Base-by-base conservation (phyloP, 1,139 yeast species). In the Geotrichum siamense region DNA sequence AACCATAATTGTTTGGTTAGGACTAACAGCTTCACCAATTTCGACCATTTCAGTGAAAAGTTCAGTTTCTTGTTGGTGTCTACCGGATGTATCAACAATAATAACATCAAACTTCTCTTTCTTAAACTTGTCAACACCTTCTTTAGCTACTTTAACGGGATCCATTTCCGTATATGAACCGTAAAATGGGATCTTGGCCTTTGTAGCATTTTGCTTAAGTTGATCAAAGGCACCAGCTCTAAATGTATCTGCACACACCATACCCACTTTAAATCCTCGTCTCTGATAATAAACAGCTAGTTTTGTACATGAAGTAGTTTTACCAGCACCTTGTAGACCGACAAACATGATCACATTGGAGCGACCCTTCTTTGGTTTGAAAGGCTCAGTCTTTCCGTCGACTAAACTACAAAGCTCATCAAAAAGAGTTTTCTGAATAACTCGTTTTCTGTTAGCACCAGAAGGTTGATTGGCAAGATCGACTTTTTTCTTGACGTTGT, bases 221-320 rank as follows among this genome's bases (percentile, higher is more conserved):
- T 91, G 98, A 66, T 91, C 98, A 70, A 91, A 91, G 1, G 98
- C 98, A 73, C 98, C 98, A 28, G 98, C 98, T 73, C 98, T 79
- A 71, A 91, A 91, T 32, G 98, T 91, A 71, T 91, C 98, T 2
- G 98, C 98, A 76, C 98, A 93, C 23, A 91, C 97, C 58, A 91
- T 70, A 43, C 98, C 98, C 37, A 87, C 95, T 61, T 86, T 87
- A 66, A 80, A 86, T 1, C 96, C 96, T 60, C 97, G 73, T 62
- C 91, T 78, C 59, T 89, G 91, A 62, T 91, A 93, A 64, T 85
- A 89, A 1, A 86, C 94, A 0, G 98, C 98, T 55, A 91, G 71
- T 63, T 91, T 91, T 1, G 98, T 91, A 77, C 97, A 89, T 2
- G 96, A 80, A 0, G 98, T 91, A 22, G 98, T 91, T 63, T 91